Percentiles rank a stretch among this genome's conserved stretches.
Evolutionary conservation across 805 yeast species (phyloP).

Genomic region (Zygotorulaspora sp.): DNA sequence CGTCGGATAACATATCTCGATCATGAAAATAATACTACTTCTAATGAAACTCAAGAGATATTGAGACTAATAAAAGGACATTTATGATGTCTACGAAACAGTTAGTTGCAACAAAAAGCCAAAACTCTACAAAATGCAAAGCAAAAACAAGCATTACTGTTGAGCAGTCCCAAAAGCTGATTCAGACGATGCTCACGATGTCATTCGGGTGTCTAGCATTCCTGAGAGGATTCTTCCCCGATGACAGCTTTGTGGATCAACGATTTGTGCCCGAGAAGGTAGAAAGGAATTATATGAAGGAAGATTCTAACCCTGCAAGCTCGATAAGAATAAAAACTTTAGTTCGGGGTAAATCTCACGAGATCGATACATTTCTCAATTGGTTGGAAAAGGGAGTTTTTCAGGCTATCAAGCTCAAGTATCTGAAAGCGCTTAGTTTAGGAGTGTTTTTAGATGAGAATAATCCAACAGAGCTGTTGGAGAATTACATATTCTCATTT

Average conservation of each 20-base stretch:
- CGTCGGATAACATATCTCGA: too few relatives aligned
- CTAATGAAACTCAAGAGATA: neutral
- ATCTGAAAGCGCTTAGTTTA: slow-evolving; percentile 43
- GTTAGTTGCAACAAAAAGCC: slow-evolving; percentile 12
- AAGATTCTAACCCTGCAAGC: slow-evolving; percentile 21
- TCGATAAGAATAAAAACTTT: slow-evolving; percentile 47
- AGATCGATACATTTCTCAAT: slow-evolving; percentile 46
- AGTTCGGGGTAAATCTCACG: slow-evolving; percentile 41
- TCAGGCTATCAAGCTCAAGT: slow-evolving; percentile 42
- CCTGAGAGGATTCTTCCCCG: slow-evolving; percentile 54
- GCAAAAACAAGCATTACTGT: slow-evolving; percentile 29
- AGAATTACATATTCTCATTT: slow-evolving; percentile 48
- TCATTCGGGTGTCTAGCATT: slow-evolving; percentile 56
- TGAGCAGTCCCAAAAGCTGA: slow-evolving; percentile 43
- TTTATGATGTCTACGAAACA: slow-evolving; percentile 12
- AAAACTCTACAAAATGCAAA: slow-evolving; percentile 13
- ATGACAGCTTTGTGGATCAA: slow-evolving; percentile 48
- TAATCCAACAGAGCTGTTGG: slow-evolving; percentile 42
- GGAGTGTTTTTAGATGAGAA: slow-evolving; percentile 43
- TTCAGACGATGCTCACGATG: slow-evolving; percentile 47
- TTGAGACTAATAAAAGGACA: neutral
- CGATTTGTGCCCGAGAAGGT: slow-evolving; percentile 40
- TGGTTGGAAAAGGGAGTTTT: slow-evolving; percentile 53
- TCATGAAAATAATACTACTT: too few relatives aligned
- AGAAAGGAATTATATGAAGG: slow-evolving; percentile 29